phyloP scores from a whole-genome alignment of 1,284 basidiomycete genomes.

The Polyporus tsugae region DNA sequence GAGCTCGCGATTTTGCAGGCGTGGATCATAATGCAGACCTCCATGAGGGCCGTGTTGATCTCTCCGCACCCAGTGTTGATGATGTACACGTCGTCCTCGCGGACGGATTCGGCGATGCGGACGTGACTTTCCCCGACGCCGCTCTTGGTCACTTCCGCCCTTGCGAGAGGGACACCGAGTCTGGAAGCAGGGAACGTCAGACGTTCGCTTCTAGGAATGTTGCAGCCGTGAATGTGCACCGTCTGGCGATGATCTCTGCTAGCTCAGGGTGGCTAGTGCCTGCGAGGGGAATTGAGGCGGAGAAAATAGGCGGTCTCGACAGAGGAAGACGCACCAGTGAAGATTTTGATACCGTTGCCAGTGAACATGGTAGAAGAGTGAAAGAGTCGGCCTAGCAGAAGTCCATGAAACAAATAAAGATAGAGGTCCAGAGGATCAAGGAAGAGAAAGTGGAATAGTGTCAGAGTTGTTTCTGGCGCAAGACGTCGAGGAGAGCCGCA shows the following conservation, averaged over 20 bases:
- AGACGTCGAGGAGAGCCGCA: slow-evolving; percentile 16
- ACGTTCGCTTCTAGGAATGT: slow-evolving; percentile 1
- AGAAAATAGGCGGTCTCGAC: slow-evolving; percentile 21
- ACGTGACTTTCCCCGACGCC: slow-evolving; percentile 94
- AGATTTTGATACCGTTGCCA: slow-evolving; percentile 90
- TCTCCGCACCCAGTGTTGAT: slow-evolving; percentile 93
- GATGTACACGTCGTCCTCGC: slow-evolving; percentile 99
- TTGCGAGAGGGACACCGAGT: slow-evolving; percentile 85
- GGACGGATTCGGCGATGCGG: slow-evolving; percentile 93
- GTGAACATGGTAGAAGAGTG: slow-evolving; percentile 63
- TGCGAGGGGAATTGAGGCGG: slow-evolving; percentile 41
- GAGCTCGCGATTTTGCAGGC: slow-evolving; percentile 98
- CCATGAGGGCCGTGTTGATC: slow-evolving; percentile 92
- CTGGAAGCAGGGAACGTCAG: slow-evolving; percentile 50
- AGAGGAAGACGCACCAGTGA: slow-evolving; percentile 73
- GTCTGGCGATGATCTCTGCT: slow-evolving; percentile 92
- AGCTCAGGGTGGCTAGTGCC: slow-evolving; percentile 97
- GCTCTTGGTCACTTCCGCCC: slow-evolving; percentile 87
- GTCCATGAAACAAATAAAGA: slow-evolving; percentile 42
- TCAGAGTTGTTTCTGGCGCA: slow-evolving; percentile 27
- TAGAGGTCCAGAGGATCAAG: slow-evolving; percentile 37
- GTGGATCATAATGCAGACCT: slow-evolving; percentile 99
- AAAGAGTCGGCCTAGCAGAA: slow-evolving; percentile 29
- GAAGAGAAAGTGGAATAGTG: slow-evolving; percentile 16
- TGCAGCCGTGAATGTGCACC: slow-evolving; percentile 55